These are phyloP conservation scores for Fusarium duplospermum DNA, from an alignment of 2,329 filamentous ascomycete genomes.

Conservation along the genomic window DNA sequence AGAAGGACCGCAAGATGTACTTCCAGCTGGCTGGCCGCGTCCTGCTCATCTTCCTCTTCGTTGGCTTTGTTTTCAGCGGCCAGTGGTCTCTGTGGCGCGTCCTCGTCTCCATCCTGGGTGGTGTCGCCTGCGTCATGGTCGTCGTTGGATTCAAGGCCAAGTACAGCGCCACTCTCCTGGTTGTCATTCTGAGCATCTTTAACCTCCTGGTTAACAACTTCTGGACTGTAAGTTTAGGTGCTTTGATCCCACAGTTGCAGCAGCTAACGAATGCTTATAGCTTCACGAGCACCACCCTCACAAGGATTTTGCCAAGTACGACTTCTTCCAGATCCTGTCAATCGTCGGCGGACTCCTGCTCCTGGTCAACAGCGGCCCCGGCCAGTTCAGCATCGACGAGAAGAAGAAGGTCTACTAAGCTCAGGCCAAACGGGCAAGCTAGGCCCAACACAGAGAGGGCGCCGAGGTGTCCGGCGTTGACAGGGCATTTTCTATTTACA, in stretches of 20 bases:
- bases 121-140: conserved; percentile 96
- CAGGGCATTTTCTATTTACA: conserved; percentile 37
- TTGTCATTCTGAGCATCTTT: conserved; percentile 95
- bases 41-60: conserved; percentile 95
- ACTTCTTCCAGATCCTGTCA: conserved; percentile 99
- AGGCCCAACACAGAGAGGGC: conserved; percentile 16
- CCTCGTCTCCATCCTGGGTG: conserved; percentile 83
- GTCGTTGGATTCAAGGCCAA: conserved; percentile 99
- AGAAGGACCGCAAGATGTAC: conserved; percentile 99
- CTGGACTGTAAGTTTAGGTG: conserved; percentile 84
- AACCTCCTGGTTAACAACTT: conserved; percentile 99
- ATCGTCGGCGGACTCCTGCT: conserved; percentile 97
- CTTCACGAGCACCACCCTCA: conserved; percentile 98
- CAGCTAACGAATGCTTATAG: conserved; percentile 55
- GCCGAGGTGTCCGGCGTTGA: conserved; percentile 37
- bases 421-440: conserved; percentile 1
- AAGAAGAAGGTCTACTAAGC: conserved; percentile 99
- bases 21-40: conserved; percentile 97
- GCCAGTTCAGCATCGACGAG: conserved; percentile 98
- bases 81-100: conserved; percentile 92
- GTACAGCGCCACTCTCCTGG: conserved; percentile 95
- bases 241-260: neutral
- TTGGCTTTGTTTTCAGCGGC: conserved; percentile 96
- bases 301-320: conserved; percentile 99
- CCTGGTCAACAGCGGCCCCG: conserved; percentile 97